A percentile compares a stretch with the other conserved stretches of the same genome.
These are phyloP conservation scores for Marsdenia floribunda DNA, from an alignment of 257 asterid genomes.

Conservation along the genomic window DNA sequence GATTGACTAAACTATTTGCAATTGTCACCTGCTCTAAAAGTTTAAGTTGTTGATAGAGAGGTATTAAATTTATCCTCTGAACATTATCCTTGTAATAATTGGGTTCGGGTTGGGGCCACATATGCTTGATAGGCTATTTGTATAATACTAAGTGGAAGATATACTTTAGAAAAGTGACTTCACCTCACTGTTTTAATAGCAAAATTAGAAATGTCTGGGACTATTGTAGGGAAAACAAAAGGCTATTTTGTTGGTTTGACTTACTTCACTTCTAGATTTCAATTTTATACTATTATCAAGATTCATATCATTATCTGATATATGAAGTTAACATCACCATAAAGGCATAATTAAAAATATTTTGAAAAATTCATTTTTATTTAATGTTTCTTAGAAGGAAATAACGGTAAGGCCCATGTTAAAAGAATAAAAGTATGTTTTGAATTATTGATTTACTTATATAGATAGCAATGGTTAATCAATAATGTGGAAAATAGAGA, in stretches of 20 bases:
- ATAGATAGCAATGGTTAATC: not conserved
- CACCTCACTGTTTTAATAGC: not conserved
- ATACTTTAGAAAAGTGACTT: too few relatives aligned
- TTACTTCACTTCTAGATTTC: not conserved
- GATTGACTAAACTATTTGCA: too few relatives aligned
- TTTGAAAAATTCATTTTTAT: not conserved
- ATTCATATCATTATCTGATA: not conserved
- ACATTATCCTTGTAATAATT: not conserved
- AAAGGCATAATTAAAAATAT: not conserved
- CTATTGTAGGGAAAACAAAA: not conserved
- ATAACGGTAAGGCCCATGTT: not conserved
- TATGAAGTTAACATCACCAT: not conserved
- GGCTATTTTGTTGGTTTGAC: not conserved
- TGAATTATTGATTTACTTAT: not conserved
- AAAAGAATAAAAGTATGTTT: not conserved
- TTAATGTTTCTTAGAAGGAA: not conserved
- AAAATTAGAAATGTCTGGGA: not conserved
- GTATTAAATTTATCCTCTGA: too few relatives aligned
- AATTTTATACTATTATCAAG: not conserved
- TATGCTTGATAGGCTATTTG: not conserved
- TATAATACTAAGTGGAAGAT: not conserved
- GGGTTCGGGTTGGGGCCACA: not conserved
- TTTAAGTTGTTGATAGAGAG: too few relatives aligned
- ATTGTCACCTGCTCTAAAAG: too few relatives aligned
- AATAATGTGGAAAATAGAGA: not conserved